Base-by-base conservation (phyloP, 176 grass and related monocot genomes). In the Musa beccarii region DNA sequence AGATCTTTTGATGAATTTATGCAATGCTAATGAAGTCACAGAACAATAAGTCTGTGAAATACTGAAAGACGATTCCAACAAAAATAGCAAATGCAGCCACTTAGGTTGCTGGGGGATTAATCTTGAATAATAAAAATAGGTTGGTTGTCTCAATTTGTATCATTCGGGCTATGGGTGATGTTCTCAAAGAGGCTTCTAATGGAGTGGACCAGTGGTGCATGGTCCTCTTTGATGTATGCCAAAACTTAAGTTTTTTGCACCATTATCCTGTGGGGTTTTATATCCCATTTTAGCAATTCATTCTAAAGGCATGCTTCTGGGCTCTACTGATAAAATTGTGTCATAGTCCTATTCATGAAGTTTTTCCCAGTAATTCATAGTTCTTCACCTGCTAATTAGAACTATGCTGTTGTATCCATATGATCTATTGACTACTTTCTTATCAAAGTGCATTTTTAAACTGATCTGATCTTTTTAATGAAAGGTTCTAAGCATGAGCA, bases 401-500 rank as follows among this genome's bases (percentile, higher is more conserved):
- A 26, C 13, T 66, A 5, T 66, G 2, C 23, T 66, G 9, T 12
- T 66, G 63, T 28, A 28, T 66, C 61, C 8, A 14, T 20, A 66
- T 66, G 10, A 66, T 11, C 23, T 49, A 11, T 69, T n/a, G 51
- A 70, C 15, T 19, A 43, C 43, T 52, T 70, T 70, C 68, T 19
- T n/a, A 6, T 21, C 1, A 14, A 51, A 70, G 15, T 51, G 49
- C 29, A 51, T 22, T 10, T 51, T 70, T n/a, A 20, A 17, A 51
- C 10, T 25, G 3, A 54, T 28, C 62, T 64, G 28, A 71, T 25
- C 28, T 68, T 83, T 69, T 11, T 64, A 50, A 75, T 85, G 14
- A 16, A 83, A 99, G 96, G 96, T 99, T 73, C 83, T 99, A 79
- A 99, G 91, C 80, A 99, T 99, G 96, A 99, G 96, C 76, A 99